These are phyloP conservation scores for Russula sp. DNA, from an alignment of 768 basidiomycete genomes.

Conservation along the genomic window DNA sequence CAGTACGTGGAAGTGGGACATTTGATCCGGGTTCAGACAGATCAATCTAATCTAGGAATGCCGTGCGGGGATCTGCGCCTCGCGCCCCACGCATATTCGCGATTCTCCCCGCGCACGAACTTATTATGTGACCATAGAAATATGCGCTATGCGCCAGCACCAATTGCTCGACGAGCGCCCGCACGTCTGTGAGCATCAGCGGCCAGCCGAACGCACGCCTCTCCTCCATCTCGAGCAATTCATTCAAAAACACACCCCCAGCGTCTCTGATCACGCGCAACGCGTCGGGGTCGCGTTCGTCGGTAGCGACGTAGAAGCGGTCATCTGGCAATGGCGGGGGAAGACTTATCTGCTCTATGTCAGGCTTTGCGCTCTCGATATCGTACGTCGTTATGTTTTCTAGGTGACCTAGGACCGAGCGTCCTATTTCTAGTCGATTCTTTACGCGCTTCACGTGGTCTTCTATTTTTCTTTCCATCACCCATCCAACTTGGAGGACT, in stretches of 20 bases:
- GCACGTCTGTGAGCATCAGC: slow-evolving; percentile 44
- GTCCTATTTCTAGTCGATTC: slow-evolving; percentile 33
- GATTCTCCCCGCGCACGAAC: slow-evolving; percentile 41
- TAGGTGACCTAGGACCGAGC: slow-evolving; percentile 31
- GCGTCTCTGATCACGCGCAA: slow-evolving; percentile 37
- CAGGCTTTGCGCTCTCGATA: slow-evolving; percentile 10
- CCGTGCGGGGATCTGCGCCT: slow-evolving; percentile 39
- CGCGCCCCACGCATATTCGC: slow-evolving; percentile 40
- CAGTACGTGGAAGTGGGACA: too few species aligned
- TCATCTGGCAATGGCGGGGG: slow-evolving; percentile 15
- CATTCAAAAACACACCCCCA: slow-evolving; percentile 43
- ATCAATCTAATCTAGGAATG: slow-evolving; percentile 28
- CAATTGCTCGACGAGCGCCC: slow-evolving; percentile 44
- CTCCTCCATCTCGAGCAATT: slow-evolving; percentile 44
- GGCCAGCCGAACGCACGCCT: slow-evolving; percentile 42
- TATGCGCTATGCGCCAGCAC: slow-evolving; percentile 38
- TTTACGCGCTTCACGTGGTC: slow-evolving; percentile 40
- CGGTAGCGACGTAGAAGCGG: slow-evolving; percentile 40
- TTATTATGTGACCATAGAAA: slow-evolving; percentile 41
- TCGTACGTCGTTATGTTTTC: slow-evolving; percentile 15
- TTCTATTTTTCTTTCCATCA: slow-evolving; percentile 37
- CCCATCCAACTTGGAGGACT: slow-evolving; percentile 39
- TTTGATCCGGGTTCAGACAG: too few species aligned
- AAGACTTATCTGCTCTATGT: slow-evolving; percentile 11
- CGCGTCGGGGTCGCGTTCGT: slow-evolving; percentile 41